Percentiles rank a stretch among this genome's conserved stretches.
Evolutionary conservation across 495 filamentous ascomycete species (phyloP).

Genomic region (Polyplosphaeria fusca): DNA sequence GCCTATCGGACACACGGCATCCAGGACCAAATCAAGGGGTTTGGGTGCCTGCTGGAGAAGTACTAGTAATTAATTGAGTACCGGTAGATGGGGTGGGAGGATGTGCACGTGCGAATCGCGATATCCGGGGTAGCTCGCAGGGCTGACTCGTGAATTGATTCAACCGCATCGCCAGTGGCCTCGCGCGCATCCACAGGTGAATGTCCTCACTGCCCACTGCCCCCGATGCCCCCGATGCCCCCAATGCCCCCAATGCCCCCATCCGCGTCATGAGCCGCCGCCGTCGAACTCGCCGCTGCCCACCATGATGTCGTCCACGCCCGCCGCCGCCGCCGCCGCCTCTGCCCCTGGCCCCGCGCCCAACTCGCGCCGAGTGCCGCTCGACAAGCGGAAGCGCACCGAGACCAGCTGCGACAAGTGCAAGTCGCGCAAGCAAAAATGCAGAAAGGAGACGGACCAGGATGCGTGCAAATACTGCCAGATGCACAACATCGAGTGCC

Average conservation of each 20-base stretch:
- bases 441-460: conserved; percentile 39
- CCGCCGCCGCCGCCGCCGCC: neutral
- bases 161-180: neutral
- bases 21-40: conserved; percentile 8
- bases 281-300: neutral
- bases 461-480: conserved; percentile 44
- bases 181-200: neutral
- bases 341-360: too few relatives aligned
- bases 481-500: conserved; percentile 44
- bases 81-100: too few relatives aligned
- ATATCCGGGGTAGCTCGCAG: too few relatives aligned
- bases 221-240: neutral
- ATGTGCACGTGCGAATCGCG: too few relatives aligned
- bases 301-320: neutral
- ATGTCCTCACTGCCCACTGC: neutral
- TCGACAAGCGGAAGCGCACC: conserved; percentile 39
- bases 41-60: conserved; percentile 17
- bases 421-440: conserved; percentile 43
- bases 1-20: conserved; percentile 14
- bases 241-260: neutral
- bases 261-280: conserved; percentile 1
- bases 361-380: conserved; percentile 29
- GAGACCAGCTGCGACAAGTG: conserved; percentile 40
- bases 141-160: too few relatives aligned
- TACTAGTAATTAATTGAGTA: too few relatives aligned